Percentiles rank a stretch among this genome's conserved stretches.
phyloP scores from a whole-genome alignment of 2,329 filamentous ascomycete species.

The Fusarium nanum region DNA sequence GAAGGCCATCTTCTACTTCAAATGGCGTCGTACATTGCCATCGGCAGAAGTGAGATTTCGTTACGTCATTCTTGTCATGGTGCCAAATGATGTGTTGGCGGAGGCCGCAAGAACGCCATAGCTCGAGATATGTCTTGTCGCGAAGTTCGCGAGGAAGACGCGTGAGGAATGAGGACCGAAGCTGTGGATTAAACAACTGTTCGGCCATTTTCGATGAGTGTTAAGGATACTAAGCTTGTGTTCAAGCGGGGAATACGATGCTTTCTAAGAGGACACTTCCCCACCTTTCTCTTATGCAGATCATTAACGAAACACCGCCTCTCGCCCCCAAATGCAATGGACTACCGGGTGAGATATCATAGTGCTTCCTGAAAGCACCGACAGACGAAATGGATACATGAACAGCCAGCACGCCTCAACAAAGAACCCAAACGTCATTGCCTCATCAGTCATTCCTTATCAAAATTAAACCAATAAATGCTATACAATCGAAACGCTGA shows the following conservation, averaged over 20 bases:
- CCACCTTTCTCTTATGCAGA: neutral
- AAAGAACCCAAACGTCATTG: neutral
- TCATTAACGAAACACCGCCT: neutral
- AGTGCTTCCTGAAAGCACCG: too few species aligned
- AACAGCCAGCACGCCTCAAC: too few species aligned
- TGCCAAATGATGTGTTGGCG: slow-evolving; percentile 18
- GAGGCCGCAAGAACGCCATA: slow-evolving; percentile 12
- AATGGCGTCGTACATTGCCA: slow-evolving; percentile 16
- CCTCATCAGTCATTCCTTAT: neutral
- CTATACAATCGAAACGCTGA: neutral
- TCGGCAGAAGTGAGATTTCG: slow-evolving; percentile 13
- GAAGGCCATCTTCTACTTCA: slow-evolving; percentile 5
- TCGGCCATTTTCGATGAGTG: neutral
- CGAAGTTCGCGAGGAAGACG: slow-evolving; percentile 6
- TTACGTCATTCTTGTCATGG: neutral
- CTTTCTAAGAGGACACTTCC: neutral
- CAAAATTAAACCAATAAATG: neutral
- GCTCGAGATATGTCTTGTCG: slow-evolving; percentile 3
- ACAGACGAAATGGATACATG: too few species aligned
- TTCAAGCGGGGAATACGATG: neutral
- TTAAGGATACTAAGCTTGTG: neutral
- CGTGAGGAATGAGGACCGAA: neutral
- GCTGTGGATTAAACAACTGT: neutral
- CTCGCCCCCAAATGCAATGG: neutral
- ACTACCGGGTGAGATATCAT: neutral